Base-by-base conservation (phyloP, 352 stramenopile species). In the Globisporangium nodosum region DNA sequence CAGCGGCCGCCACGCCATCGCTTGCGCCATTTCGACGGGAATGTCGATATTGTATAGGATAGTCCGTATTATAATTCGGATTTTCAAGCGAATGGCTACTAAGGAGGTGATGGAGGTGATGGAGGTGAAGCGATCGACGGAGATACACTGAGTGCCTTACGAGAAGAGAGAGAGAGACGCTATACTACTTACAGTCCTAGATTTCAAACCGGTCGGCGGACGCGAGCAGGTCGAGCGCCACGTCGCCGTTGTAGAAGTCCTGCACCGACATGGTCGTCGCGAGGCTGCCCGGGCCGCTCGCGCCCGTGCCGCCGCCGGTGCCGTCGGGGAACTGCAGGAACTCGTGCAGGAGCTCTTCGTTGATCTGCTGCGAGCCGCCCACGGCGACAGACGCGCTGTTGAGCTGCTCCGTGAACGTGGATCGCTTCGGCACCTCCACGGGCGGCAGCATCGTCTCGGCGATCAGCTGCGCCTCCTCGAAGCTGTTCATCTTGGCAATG, bases 181-280 rank as follows among this genome's bases (percentile, higher is more conserved):
- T 43, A 43, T 18, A 43, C 37, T 43, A 43, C 37, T 49, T 49
- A 33, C 49, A 8, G 16, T 31, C 48, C 52, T 71, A 85, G 52
- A 85, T 85, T 52, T 85, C 75, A 67, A 82, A 85, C 51, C 69
- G 70, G 47, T 81, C 65, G n/a, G 69, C 65, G 21, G 63, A 56
- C 49, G 68, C 69, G 43, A 85, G 60, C 43, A 80, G 56, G 56
- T 80, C 73, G 48, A 80, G 66, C 27, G 72, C 63, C 16, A 80
- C 60, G 58, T 71, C 43, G 27, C 54, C 57, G 61, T 69, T 85
- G 64, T 85, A 85, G 40, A 85, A 85, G 31, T 85, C 75, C 35
- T 82, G 75, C 49, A 69, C 75, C 37, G 75, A 78, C 64, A 85
- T 71, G 16, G 66, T 80, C n/a, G 65, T 67, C 52, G 51, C 54